Percentiles rank a stretch among this genome's conserved stretches.
Conservation (phyloP, 441 rosid genomes). For the Sinapis alba region DNA sequence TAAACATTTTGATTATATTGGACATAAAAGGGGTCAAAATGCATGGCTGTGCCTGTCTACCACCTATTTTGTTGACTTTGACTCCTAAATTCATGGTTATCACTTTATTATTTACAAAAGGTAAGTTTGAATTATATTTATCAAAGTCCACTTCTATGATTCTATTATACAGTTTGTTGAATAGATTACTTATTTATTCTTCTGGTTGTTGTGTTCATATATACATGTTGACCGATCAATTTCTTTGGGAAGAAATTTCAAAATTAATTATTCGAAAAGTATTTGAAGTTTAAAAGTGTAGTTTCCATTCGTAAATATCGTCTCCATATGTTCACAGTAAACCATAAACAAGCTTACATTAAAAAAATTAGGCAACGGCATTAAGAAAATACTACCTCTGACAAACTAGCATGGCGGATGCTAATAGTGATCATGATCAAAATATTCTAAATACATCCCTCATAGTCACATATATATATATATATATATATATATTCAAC, state of each 20-base stretch:
- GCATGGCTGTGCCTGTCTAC: neutral
- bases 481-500: neutral
- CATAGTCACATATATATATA: neutral
- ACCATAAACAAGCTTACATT: neutral
- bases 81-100: neutral
- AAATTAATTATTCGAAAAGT: neutral
- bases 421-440: neutral
- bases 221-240: conserved; percentile 17
- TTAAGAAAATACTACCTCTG: neutral
- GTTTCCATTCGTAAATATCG: neutral
- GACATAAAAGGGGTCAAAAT: neutral
- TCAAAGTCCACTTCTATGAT: conserved; percentile 1
- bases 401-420: conserved; percentile 10
- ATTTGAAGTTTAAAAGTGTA: neutral
- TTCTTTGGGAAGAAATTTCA: neutral
- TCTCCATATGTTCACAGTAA: neutral
- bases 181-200: neutral
- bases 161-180: neutral
- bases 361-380: neutral
- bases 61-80: neutral
- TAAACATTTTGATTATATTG: neutral
- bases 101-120: neutral
- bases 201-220: conserved; percentile 10
- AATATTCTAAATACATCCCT: neutral
- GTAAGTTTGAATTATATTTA: neutral